Base-by-base conservation (phyloP, 768 basidiomycete genomes). In the Mycena venus region DNA sequence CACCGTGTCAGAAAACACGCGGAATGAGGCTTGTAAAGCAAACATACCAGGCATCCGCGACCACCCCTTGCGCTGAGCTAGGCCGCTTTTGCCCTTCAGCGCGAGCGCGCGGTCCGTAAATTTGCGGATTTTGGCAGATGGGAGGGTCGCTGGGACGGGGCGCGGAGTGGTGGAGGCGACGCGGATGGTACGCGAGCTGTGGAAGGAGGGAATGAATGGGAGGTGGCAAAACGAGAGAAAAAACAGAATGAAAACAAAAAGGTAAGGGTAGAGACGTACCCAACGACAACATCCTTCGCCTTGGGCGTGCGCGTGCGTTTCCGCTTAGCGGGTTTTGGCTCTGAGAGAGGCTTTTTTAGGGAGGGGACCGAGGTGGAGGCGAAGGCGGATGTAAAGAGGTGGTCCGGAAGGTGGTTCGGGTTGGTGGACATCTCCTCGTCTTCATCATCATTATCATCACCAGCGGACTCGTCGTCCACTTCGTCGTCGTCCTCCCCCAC, bases 361-460 rank as follows among this genome's bases (percentile, higher is more conserved):
- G 77, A 38, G 7, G 32, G 2, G 70, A 65, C 7, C 73, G 59
- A 47, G 80, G 82, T 2, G 4, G 88, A 83, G 5, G 85, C 78
- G 75, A 92, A 90, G 0, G 91, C 92, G 71, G 90, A 85, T 0
- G 83, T 76, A 80, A 94, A 94, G 23, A 93, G 84, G 73, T 92
- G 89, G 77, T 93, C 93, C 2, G 92, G 91, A 32, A 94, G 90
- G 80, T 93, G 90, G 58, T 89, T 84, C 4, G 84, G 79, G 64
- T 86, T 84, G 32, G 60, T 66, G 21, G 78, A 38, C 34, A 23
- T 78, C 9, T 77, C 73, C 2, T 75, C 76, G 0, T 79, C 77
- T 2, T 77, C 78, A 38, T 67, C 80, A 73, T 56, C 75, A 32
- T 74, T 79, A 67, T 47, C 68, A n/a, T 70, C 56, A 25, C 47